Percentiles rank a stretch among this genome's conserved stretches.
phyloP scores from a whole-genome alignment of 1,284 basidiomycete genomes.

The Anthracocystis panici-leucophaei region DNA sequence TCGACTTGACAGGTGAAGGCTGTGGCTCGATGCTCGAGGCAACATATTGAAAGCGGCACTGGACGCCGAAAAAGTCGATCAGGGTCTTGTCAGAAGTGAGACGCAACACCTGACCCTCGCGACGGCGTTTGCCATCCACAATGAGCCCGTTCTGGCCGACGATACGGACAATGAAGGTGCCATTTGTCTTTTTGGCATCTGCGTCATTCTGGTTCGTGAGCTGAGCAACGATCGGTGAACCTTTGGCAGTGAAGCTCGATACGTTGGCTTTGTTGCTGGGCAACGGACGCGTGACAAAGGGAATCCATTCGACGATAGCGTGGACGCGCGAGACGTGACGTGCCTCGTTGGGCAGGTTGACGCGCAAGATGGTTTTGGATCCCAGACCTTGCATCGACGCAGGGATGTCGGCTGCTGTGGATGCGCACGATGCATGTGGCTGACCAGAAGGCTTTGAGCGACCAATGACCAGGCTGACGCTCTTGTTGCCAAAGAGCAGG shows the following conservation, averaged over 20 bases:
- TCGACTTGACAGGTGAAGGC: slow-evolving; percentile 31
- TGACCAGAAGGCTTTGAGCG: slow-evolving; percentile 50
- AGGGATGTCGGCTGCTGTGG: slow-evolving; percentile 25
- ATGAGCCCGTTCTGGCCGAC: slow-evolving; percentile 68
- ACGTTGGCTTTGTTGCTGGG: slow-evolving; percentile 20
- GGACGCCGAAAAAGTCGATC: slow-evolving; percentile 65
- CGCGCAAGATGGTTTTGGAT: slow-evolving; percentile 45
- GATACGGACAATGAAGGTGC: slow-evolving; percentile 63
- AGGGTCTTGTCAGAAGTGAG: slow-evolving; percentile 50
- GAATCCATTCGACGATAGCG: slow-evolving; percentile 67
- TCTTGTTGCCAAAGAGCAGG: slow-evolving; percentile 44
- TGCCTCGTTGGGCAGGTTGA: slow-evolving; percentile 60
- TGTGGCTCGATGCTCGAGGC: slow-evolving; percentile 25
- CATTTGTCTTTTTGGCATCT: slow-evolving; percentile 19
- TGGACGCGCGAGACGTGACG: slow-evolving; percentile 65
- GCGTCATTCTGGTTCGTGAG: slow-evolving; percentile 10
- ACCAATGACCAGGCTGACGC: slow-evolving; percentile 51
- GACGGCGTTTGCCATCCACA: slow-evolving; percentile 61
- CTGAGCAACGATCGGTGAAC: slow-evolving; percentile 25
- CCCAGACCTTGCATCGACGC: slow-evolving; percentile 48
- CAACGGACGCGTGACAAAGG: slow-evolving; percentile 42
- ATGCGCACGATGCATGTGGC: slow-evolving; percentile 26
- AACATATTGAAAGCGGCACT: slow-evolving; percentile 45
- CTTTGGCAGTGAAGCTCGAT: slow-evolving; percentile 33
- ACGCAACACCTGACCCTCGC: slow-evolving; percentile 62